Percentiles rank a stretch among this genome's conserved stretches.
Conservation (phyloP, 2,329 filamentous ascomycete genomes). For the Reticulascus tulasneorum region DNA sequence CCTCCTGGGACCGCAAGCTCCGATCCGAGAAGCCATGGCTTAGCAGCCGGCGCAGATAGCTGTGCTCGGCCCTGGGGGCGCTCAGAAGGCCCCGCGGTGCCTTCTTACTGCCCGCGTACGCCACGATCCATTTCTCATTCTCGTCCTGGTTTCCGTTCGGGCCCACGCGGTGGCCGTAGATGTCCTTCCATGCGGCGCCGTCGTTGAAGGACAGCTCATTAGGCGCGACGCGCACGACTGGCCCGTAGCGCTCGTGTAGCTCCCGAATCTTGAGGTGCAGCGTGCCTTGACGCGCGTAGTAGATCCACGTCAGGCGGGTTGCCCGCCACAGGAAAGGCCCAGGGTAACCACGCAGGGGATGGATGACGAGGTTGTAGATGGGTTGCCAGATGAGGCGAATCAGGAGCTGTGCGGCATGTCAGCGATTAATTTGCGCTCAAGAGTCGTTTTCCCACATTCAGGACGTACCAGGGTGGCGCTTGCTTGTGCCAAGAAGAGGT, state of each 20-base stretch:
- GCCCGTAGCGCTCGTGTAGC: slow-evolving; percentile 36
- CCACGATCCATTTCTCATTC: no score
- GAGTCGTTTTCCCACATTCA: no score
- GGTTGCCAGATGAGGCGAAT: slow-evolving; percentile 3
- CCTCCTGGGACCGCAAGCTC: slow-evolving; percentile 24
- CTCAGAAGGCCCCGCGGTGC: no score
- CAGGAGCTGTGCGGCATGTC: no score
- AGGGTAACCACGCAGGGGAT: slow-evolving; percentile 26
- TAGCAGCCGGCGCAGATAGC: slow-evolving; percentile 16
- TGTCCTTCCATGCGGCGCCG: slow-evolving; percentile 33
- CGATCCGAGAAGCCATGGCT: slow-evolving; percentile 24
- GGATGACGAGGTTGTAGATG: slow-evolving; percentile 23
- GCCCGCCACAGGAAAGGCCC: slow-evolving; percentile 22
- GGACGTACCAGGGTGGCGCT: no score
- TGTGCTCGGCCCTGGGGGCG: slow-evolving; percentile 16
- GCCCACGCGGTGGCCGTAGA: slow-evolving; percentile 32
- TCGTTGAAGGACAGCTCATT: slow-evolving; percentile 41
- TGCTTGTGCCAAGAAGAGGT: no score
- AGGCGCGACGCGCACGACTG: slow-evolving; percentile 41
- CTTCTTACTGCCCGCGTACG: no score
- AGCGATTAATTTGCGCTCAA: no score
- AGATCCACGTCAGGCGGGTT: no score
- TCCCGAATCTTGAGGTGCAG: slow-evolving; percentile 20
- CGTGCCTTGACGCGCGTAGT: no score
- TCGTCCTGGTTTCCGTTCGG: no score